Conservation (phyloP, 2,329 filamentous ascomycete genomes). For the Xylariaceae sp. region DNA sequence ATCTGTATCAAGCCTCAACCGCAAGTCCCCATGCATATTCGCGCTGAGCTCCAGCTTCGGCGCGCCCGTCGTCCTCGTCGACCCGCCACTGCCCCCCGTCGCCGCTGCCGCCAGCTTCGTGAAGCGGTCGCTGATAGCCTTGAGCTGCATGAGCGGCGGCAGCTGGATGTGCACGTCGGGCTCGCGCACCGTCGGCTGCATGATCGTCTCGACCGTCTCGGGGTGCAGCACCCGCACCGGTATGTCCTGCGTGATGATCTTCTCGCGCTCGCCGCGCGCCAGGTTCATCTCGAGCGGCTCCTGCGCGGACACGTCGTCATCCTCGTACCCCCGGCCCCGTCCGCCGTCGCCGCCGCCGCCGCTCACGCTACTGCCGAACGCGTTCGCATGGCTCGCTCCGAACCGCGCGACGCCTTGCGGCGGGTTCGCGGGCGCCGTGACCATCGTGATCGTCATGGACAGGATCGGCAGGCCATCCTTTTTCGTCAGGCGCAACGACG, state of each 20-base stretch:
- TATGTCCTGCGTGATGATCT: slow-evolving; percentile 90
- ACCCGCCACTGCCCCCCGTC: slow-evolving; percentile 23
- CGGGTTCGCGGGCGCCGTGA: slow-evolving; percentile 53
- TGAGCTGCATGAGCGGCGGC: slow-evolving; percentile 81
- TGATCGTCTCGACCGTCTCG: slow-evolving; percentile 81
- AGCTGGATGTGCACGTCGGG: slow-evolving; percentile 93
- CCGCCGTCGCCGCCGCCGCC: slow-evolving; percentile 32
- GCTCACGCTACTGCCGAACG: slow-evolving; percentile 6
- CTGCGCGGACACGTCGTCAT: slow-evolving; percentile 43
- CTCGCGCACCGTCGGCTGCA: slow-evolving; percentile 85
- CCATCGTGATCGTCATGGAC: slow-evolving; percentile 83
- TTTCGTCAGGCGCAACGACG: slow-evolving; percentile 86
- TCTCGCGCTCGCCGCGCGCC: slow-evolving; percentile 68
- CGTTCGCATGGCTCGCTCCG: slow-evolving; percentile 14
- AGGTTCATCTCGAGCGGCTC: slow-evolving; percentile 54
- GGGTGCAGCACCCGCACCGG: slow-evolving; percentile 87
- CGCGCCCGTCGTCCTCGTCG: slow-evolving; percentile 21
- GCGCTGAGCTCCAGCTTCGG: slow-evolving; percentile 81
- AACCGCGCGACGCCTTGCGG: slow-evolving; percentile 29
- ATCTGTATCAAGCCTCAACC: slow-evolving; percentile 76
- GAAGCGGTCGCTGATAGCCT: slow-evolving; percentile 92
- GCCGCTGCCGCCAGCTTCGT: slow-evolving; percentile 70
- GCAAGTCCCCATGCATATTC: slow-evolving; percentile 89
- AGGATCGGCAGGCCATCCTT: slow-evolving; percentile 84
- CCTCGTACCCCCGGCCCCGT: slow-evolving; percentile 28